These are phyloP conservation scores for Amphirosellinia nigrospora DNA, from an alignment of 495 filamentous ascomycete genomes.

Conservation along the genomic window DNA sequence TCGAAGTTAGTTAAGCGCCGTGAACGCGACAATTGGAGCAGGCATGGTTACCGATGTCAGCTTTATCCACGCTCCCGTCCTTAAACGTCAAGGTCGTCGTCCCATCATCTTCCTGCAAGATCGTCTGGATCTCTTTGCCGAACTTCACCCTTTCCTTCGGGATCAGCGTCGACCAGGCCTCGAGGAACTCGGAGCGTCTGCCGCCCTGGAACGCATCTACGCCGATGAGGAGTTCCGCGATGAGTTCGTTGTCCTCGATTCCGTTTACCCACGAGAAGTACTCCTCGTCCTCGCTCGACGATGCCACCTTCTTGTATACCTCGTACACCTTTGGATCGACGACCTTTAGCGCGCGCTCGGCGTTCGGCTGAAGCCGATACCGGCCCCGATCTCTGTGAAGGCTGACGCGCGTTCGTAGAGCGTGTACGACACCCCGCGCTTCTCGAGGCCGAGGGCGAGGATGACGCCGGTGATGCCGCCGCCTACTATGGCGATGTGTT, in stretches of 20 bases:
- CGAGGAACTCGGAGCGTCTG: slow-evolving; percentile 48
- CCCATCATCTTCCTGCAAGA: slow-evolving; percentile 23
- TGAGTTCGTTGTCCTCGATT: slow-evolving; percentile 34
- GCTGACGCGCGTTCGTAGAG: slow-evolving; percentile 62
- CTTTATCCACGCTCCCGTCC: slow-evolving; percentile 41
- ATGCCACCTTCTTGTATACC: slow-evolving; percentile 45
- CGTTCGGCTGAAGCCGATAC: slow-evolving; percentile 64
- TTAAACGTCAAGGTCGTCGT: slow-evolving; percentile 40
- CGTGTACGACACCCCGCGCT: slow-evolving; percentile 53
- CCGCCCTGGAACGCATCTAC: slow-evolving; percentile 51
- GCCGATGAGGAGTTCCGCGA: slow-evolving; percentile 45
- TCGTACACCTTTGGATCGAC: slow-evolving; percentile 49
- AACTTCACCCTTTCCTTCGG: slow-evolving; percentile 36
- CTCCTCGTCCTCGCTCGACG: slow-evolving; percentile 45
- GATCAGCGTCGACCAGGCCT: slow-evolving; percentile 47
- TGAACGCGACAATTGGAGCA: not conserved
- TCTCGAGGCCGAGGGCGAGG: slow-evolving; percentile 60
- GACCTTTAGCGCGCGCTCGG: slow-evolving; percentile 58
- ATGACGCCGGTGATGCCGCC: slow-evolving; percentile 65
- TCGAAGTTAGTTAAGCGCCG: slow-evolving; percentile 23
- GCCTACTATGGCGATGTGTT: slow-evolving; percentile 62
- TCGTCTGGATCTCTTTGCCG: slow-evolving; percentile 38
- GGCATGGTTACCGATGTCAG: slow-evolving; percentile 40
- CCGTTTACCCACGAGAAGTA: slow-evolving; percentile 55
- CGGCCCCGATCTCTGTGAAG: slow-evolving; percentile 65